Conservation (phyloP, 305 asterid species). For the Solanum chacoense region DNA sequence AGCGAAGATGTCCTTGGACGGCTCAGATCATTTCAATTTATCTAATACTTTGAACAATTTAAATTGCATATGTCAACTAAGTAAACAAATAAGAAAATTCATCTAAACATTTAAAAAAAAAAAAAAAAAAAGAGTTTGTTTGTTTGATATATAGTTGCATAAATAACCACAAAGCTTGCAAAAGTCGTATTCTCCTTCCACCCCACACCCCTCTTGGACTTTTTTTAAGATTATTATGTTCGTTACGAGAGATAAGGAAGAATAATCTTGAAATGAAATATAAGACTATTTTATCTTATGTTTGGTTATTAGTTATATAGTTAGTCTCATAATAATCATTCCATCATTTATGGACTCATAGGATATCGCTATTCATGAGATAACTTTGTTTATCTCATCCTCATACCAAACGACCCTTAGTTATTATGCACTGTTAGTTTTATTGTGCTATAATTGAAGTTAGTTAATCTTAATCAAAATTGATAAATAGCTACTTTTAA, state of each 20-base stretch:
- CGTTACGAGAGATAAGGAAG: not conserved
- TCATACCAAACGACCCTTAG: not conserved
- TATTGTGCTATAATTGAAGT: not conserved
- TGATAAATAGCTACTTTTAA: not conserved
- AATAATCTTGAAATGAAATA: accelerated
- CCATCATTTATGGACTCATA: not conserved
- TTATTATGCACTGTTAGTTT: not conserved
- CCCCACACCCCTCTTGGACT: not conserved
- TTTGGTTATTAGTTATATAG: not conserved
- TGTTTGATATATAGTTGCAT: not conserved
- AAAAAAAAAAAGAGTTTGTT: not conserved
- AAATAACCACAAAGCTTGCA: not conserved
- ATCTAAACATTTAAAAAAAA: not conserved
- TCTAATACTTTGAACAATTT: not conserved
- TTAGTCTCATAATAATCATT: not conserved
- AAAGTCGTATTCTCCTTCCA: not conserved
- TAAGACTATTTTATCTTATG: not conserved
- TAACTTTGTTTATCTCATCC: not conserved
- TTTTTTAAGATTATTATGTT: too few relatives aligned
- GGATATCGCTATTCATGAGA: not conserved
- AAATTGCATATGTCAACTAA: not conserved
- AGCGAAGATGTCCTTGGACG: not conserved
- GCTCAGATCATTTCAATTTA: not conserved
- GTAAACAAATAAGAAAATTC: not conserved
- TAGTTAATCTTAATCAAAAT: not conserved